These are phyloP conservation scores for Ogataea dorogensis DNA, from an alignment of 805 yeast species.

Conservation along the genomic window DNA sequence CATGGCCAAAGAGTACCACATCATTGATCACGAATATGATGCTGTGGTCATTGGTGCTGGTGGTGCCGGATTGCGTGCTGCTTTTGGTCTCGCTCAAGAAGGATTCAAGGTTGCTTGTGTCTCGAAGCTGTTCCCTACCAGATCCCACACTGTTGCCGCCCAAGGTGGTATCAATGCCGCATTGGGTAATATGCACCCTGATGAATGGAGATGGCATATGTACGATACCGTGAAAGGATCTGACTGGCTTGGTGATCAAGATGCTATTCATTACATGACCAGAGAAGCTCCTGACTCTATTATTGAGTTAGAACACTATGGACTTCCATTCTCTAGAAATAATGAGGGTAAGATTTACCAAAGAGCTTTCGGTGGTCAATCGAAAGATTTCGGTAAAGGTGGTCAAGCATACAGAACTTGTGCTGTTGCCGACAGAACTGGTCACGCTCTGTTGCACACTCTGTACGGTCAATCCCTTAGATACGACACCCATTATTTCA, in stretches of 20 bases:
- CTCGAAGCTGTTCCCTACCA: slow-evolving; percentile 94
- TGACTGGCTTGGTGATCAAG: slow-evolving; percentile 99
- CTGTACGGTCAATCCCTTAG: slow-evolving; percentile 94
- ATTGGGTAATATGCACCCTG: slow-evolving; percentile 95
- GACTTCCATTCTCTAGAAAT: slow-evolving; percentile 97
- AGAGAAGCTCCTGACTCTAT: slow-evolving; percentile 95
- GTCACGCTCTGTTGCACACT: slow-evolving; percentile 94
- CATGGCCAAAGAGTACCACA: slow-evolving; percentile 73
- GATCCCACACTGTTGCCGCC: slow-evolving; percentile 98
- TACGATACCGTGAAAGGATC: slow-evolving; percentile 99
- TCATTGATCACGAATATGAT: slow-evolving; percentile 96
- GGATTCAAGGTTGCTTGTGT: slow-evolving; percentile 98
- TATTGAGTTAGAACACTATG: slow-evolving; percentile 95
- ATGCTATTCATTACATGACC: slow-evolving; percentile 98
- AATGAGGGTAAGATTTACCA: slow-evolving; percentile 96
- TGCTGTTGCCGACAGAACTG: slow-evolving; percentile 99
- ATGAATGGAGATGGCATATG: slow-evolving; percentile 99
- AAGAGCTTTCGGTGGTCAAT: slow-evolving; percentile 98
- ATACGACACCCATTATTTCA: slow-evolving; percentile 96
- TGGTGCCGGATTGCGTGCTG: slow-evolving; percentile 98
- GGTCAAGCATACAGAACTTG: slow-evolving; percentile 99
- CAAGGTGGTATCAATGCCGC: slow-evolving; percentile 99
- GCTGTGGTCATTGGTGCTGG: slow-evolving; percentile 99
- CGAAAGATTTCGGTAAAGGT: slow-evolving; percentile 93
- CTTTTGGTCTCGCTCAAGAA: slow-evolving; percentile 94